Conservation (phyloP, 495 filamentous ascomycete genomes). For the Hypoxylon intermedium region DNA sequence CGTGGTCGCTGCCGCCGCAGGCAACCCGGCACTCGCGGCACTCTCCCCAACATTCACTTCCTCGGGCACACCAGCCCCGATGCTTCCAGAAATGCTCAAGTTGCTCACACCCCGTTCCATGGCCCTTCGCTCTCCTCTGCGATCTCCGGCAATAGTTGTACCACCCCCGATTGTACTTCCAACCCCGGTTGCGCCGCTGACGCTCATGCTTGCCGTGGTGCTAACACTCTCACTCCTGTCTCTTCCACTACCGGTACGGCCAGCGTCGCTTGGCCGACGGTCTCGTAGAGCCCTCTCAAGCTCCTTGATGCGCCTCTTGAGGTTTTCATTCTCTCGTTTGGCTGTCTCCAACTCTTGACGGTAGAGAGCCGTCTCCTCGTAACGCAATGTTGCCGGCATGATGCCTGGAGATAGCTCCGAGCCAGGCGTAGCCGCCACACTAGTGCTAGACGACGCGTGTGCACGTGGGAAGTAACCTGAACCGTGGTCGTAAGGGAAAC, state of each 20-base stretch:
- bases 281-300: slow-evolving; percentile 65
- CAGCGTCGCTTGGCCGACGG: slow-evolving; percentile 53
- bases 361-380: slow-evolving; percentile 75
- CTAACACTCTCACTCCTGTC: slow-evolving; percentile 48
- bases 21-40: slow-evolving; percentile 56
- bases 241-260: slow-evolving; percentile 47
- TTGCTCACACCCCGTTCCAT: slow-evolving; percentile 44
- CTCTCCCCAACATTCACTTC: slow-evolving; percentile 64
- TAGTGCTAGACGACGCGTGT: slow-evolving; percentile 34
- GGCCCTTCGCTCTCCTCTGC: slow-evolving; percentile 39
- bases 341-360: slow-evolving; percentile 74
- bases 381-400: slow-evolving; percentile 62
- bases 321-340: slow-evolving; percentile 79
- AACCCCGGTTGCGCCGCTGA: slow-evolving; percentile 34
- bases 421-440: slow-evolving; percentile 44
- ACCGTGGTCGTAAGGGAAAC: slow-evolving; percentile 36
- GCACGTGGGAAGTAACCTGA: slow-evolving; percentile 45
- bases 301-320: slow-evolving; percentile 76
- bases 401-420: slow-evolving; percentile 54
- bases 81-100: slow-evolving; percentile 45
- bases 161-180: slow-evolving; percentile 30
- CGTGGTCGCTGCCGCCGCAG: background rate
- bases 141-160: slow-evolving; percentile 33
- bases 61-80: slow-evolving; percentile 55
- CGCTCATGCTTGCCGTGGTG: slow-evolving; percentile 41